phyloP scores from a whole-genome alignment of 306 rosid species.

The Oxytropis ochrocephala region DNA sequence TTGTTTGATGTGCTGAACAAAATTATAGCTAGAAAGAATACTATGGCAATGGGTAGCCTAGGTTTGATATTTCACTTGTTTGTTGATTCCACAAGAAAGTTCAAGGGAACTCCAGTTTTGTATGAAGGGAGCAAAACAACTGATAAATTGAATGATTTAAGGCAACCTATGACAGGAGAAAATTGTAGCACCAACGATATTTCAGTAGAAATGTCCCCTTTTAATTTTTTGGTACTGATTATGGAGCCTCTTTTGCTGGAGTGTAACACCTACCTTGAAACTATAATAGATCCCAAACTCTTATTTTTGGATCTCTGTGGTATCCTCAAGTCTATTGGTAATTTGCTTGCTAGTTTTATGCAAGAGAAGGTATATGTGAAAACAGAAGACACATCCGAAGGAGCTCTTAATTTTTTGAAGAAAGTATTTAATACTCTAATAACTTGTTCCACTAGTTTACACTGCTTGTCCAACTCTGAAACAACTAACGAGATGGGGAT shows the following conservation, averaged over 20 bases:
- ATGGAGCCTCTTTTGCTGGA: conserved; percentile 75
- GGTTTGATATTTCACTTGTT: conserved; percentile 60
- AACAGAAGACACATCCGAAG: conserved; percentile 73
- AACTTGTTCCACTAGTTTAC: conserved; percentile 40
- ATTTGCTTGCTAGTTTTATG: conserved; percentile 62
- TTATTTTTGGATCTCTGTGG: conserved; percentile 37
- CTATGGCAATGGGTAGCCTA: conserved; percentile 50
- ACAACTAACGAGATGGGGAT: conserved; percentile 18
- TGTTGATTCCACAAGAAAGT: conserved; percentile 46
- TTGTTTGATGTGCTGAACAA: conserved; percentile 56
- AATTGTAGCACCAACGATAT: conserved; percentile 28
- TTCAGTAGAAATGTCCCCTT: conserved; percentile 51
- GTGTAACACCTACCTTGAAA: conserved; percentile 27
- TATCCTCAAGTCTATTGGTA: conserved; percentile 53
- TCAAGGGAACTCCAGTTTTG: conserved; percentile 38
- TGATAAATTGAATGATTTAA: conserved; percentile 24
- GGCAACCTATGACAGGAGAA: conserved; percentile 29
- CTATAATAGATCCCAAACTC: conserved; percentile 28
- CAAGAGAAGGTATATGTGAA: conserved; percentile 70
- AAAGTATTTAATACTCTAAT: conserved; percentile 44
- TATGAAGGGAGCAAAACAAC: conserved; percentile 30
- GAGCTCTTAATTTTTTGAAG: conserved; percentile 70
- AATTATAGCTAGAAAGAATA: conserved; percentile 45
- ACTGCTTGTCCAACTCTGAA: conserved; percentile 33
- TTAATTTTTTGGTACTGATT: conserved; percentile 58